Base-by-base conservation (phyloP, 441 rosid species). In the Erysimum cheiri region DNA sequence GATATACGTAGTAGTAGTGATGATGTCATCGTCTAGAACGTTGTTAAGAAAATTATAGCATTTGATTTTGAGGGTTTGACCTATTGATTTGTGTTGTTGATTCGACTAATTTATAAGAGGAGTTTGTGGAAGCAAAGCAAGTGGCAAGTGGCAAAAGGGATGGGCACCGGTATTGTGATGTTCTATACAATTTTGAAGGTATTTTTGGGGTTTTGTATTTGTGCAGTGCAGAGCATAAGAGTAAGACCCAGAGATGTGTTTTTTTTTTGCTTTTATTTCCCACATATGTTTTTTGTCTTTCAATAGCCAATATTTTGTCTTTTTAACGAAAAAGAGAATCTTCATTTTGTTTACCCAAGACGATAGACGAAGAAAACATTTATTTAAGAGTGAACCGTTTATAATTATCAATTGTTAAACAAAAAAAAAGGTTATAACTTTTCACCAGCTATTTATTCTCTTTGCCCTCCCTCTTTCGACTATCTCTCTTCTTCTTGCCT, bases 131-230 rank as follows among this genome's bases (percentile, higher is more conserved):
- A 1, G 24, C 24, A 22, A 22, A 64, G 11, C 48, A 65, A 6
- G 44, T 72, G 60, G 53, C 54, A 58, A 58, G 55, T 49, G 48
- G 39, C 61, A 50, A 58, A 50, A 65, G n/a, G 44, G 61, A 66
- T 40, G 72, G 17, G 47, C 24, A 65, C 44, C 10, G 15, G 39
- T 14, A 36, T n/a, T 69, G 53, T 14, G 48, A 36, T 49, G 24
- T 14, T 29, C 1, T 1, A 49, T 60, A 44, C 24, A 59, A 14
- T 0, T 66, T 58, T 72, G 37, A 13, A 49, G 31, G 71, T 22
- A 65, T 65, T 48, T 72, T 47, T 72, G 0, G 76, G 65, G 53
- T 17, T 64, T 40, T 58, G 67, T 35, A 49, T 13, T 2, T 72
- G 36, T 39, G 29, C 49, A 22, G 24, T 22, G 24, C 24, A 57